A percentile compares a stretch with the other conserved stretches of the same genome.
phyloP scores from a whole-genome alignment of 257 asterid genomes.

The Fraxinus americana region DNA sequence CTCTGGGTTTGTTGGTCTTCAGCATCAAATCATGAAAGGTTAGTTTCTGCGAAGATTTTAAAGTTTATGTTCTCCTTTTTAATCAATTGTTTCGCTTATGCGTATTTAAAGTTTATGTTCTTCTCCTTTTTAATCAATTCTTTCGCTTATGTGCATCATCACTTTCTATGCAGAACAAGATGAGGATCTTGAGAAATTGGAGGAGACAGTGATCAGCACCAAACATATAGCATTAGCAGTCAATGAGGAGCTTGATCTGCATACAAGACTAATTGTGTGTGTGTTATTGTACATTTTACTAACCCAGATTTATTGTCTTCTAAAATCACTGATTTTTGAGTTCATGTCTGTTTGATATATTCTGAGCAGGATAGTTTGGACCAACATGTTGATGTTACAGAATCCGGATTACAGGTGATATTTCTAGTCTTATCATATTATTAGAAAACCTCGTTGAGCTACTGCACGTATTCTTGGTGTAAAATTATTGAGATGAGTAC shows the following conservation, averaged over 20 bases:
- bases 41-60: constrained; percentile 45
- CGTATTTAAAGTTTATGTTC: constrained; percentile 13
- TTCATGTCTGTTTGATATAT: constrained; percentile 17
- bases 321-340: constrained; percentile 12
- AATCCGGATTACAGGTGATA: constrained; percentile 68
- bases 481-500: too few species aligned
- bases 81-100: background rate
- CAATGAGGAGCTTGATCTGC: constrained; percentile 89
- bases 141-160: background rate
- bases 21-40: constrained; percentile 91
- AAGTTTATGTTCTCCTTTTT: constrained; percentile 14
- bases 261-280: constrained; percentile 84
- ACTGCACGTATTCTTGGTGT: background rate
- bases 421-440: background rate
- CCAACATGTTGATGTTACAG: constrained; percentile 77
- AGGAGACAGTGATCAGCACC: constrained; percentile 87
- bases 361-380: constrained; percentile 70
- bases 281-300: background rate
- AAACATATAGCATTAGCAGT: constrained; percentile 94
- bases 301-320: background rate
- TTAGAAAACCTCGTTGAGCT: background rate
- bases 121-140: background rate
- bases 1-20: constrained; percentile 82
- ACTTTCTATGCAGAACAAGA: constrained; percentile 74
- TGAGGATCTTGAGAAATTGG: constrained; percentile 85